A percentile compares a stretch with the other conserved stretches of the same genome.
Conservation (phyloP, 805 yeast genomes). For the Ogataea pilisensis region DNA sequence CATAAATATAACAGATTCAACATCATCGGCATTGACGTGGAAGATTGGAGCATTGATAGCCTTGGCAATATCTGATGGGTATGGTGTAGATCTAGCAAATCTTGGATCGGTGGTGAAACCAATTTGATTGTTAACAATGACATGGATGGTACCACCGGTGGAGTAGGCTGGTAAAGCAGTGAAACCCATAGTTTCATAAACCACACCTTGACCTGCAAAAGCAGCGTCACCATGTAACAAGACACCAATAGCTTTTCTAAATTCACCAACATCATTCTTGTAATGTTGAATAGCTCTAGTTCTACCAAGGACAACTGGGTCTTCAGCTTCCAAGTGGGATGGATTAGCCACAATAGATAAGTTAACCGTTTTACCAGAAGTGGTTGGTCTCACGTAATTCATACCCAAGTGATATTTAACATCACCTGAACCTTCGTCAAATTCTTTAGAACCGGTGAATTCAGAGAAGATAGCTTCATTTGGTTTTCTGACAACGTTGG, state of each 20-base stretch:
- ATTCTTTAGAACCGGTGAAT: slow-evolving; percentile 82
- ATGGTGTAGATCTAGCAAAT: slow-evolving; percentile 94
- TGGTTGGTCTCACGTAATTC: slow-evolving; percentile 98
- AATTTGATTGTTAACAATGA: slow-evolving; percentile 95
- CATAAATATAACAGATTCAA: slow-evolving; percentile 86
- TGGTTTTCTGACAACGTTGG: slow-evolving; percentile 98
- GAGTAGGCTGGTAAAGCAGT: slow-evolving; percentile 88
- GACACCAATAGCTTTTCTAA: slow-evolving; percentile 84
- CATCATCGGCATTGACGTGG: slow-evolving; percentile 99
- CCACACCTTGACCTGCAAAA: slow-evolving; percentile 98
- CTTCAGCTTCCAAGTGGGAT: slow-evolving; percentile 98
- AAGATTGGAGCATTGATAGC: slow-evolving; percentile 96
- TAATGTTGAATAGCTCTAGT: slow-evolving; percentile 93
- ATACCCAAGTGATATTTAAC: slow-evolving; percentile 99
- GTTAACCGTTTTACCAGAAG: slow-evolving; percentile 94
- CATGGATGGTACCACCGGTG: slow-evolving; percentile 97
- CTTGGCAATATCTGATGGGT: slow-evolving; percentile 97
- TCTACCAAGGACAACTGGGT: slow-evolving; percentile 97
- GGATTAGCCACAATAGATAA: slow-evolving; percentile 97
- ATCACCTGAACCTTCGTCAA: slow-evolving; percentile 98
- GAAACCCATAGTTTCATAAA: slow-evolving; percentile 97
- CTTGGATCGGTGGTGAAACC: slow-evolving; percentile 99
- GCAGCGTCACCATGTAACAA: slow-evolving; percentile 99
- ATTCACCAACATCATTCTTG: slow-evolving; percentile 80
- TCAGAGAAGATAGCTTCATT: slow-evolving; percentile 96